These are phyloP conservation scores for Arctostaphylos glauca DNA, from an alignment of 148 eudicot species.

Conservation along the genomic window DNA sequence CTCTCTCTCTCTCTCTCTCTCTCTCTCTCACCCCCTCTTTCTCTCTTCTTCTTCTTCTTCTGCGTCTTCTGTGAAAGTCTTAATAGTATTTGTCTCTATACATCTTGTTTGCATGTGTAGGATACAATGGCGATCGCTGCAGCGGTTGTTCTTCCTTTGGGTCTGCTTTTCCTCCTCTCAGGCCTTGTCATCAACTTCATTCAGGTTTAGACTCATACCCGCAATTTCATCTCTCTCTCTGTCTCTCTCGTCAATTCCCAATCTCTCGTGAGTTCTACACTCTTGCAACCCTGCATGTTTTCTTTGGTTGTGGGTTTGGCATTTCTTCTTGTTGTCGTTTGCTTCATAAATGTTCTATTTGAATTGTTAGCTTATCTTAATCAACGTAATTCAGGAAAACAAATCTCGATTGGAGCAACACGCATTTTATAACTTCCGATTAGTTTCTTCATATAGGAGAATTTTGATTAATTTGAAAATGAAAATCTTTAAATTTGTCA, in stretches of 20 bases:
- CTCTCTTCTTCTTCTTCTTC: no score
- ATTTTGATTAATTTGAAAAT: neutral
- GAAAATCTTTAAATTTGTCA: neutral
- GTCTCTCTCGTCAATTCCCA: neutral
- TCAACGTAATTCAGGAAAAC: neutral
- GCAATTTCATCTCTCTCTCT: neutral
- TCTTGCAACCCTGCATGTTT: no score
- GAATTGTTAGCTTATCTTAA: neutral
- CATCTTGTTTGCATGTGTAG: neutral
- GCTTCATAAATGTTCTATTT: no score
- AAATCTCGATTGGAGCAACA: neutral
- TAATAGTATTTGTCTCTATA: neutral
- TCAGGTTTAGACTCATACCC: slow-evolving; percentile 40
- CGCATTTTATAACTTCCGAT: neutral
- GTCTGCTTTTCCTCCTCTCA: slow-evolving; percentile 55
- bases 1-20: neutral
- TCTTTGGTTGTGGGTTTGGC: no score
- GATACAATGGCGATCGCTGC: slow-evolving; percentile 62
- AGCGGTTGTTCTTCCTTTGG: slow-evolving; percentile 50
- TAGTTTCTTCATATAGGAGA: neutral
- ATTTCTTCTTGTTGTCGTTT: no score
- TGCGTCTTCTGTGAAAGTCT: neutral
- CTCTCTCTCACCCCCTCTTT: no score
- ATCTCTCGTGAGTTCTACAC: neutral
- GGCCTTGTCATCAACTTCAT: slow-evolving; percentile 65